Base-by-base conservation (phyloP, 805 yeast genomes). In the Metschnikowia dekortorum region DNA sequence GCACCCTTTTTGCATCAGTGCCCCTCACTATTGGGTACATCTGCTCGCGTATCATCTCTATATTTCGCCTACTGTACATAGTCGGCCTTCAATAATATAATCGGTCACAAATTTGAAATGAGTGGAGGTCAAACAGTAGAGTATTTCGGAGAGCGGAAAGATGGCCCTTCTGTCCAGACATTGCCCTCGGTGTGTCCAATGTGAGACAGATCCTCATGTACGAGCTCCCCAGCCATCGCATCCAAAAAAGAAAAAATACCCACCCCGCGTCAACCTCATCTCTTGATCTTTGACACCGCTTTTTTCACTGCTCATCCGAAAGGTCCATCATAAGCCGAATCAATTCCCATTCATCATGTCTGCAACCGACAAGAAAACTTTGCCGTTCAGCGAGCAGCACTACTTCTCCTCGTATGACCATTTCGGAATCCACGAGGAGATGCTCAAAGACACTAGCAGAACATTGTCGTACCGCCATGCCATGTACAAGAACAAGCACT, bases 391-490 rank as follows among this genome's bases (percentile, higher is more conserved):
- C 43, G 98, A 92, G 65, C 95, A 90, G 71, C 98, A 92, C 69
- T 94, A 94, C 71, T 94, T 94, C 74, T 79, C 84, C 47, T 92
- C 98, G 2, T 94, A 94, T 64, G 97, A 92, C 68, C 98, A 94
- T 66, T 90, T 89, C 64, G 96, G 97, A 48, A 94, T 94, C 64
- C 99, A 94, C 66, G 99, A 95, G 72, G 98, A 92, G 71, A 94
- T 94, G 99, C 82, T 94, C 62, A 96, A 94, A 71, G 99, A 94
- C 68, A 80, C 88, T 46, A 89, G 89, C 29, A 84, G 99, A 69
- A 94, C 99, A 8, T 73, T 90, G 54, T 81, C 96, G 32, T 94
- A 94, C 73, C 79, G 98, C 62, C 85, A 87, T 55, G 96, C 97
- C 48, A 94, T 94, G 68, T 82, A 83, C 73, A 89, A 89, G 68